phyloP scores from a whole-genome alignment of 129 eudicot species.

The Flaveria bidentis region DNA sequence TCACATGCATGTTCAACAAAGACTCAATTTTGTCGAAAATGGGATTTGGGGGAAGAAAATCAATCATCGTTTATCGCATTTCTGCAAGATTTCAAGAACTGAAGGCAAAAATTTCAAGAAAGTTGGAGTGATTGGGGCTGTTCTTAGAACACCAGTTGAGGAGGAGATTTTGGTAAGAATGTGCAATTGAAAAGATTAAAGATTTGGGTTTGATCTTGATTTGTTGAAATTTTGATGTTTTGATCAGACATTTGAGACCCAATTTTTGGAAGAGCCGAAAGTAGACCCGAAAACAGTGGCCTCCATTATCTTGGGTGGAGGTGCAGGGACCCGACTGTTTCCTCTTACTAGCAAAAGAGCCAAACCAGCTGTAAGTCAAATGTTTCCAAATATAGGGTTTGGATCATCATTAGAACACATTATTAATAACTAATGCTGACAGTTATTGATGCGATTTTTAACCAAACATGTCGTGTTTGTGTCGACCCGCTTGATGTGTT shows the following conservation, averaged over 20 bases:
- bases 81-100: conserved; percentile 39
- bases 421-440: too few species aligned
- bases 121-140: conserved; percentile 54
- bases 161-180: conserved; percentile 58
- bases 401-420: neutral
- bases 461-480: neutral
- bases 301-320: conserved; percentile 86
- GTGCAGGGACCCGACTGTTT: conserved; percentile 88
- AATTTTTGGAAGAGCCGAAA: conserved; percentile 46
- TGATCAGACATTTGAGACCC: conserved; percentile 58
- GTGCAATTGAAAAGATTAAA: neutral
- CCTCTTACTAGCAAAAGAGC: conserved; percentile 94
- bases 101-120: conserved; percentile 39
- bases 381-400: conserved; percentile 5
- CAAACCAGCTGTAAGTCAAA: conserved; percentile 85
- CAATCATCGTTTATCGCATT: conserved; percentile 22
- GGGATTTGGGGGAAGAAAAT: conserved; percentile 63
- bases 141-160: conserved; percentile 68
- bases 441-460: neutral
- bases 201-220: conserved; percentile 1
- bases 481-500: neutral
- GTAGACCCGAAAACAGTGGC: conserved; percentile 85
- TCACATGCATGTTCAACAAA: conserved; percentile 36
- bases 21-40: conserved; percentile 14
- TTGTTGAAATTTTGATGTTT: neutral